Evolutionary conservation across 2,329 filamentous ascomycete species (phyloP).

Genomic region (Chaetomium sp.): DNA sequence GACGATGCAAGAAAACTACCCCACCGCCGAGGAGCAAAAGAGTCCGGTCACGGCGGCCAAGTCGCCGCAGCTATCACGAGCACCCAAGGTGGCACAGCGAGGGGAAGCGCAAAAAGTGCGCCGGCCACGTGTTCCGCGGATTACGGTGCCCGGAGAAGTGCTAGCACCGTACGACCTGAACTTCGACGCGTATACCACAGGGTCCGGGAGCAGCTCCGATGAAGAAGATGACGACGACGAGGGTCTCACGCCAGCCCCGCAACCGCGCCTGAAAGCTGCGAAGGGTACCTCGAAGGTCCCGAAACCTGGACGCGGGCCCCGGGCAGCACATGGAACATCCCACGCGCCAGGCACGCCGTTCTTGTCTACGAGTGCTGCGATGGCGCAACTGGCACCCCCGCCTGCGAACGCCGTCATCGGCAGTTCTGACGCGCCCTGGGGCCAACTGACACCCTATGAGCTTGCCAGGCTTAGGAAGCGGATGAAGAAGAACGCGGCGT

Average conservation of each 20-base stretch:
- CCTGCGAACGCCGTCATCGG: constrained; percentile 54
- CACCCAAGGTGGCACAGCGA: constrained; percentile 41
- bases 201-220: constrained; percentile 47
- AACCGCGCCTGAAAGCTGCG: constrained; percentile 45
- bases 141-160: constrained; percentile 61
- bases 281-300: constrained; percentile 23
- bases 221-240: constrained; percentile 43
- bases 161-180: constrained; percentile 59
- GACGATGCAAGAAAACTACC: constrained; percentile 55
- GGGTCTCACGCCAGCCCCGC: constrained; percentile 30
- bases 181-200: constrained; percentile 51
- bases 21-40: constrained; percentile 44
- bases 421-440: constrained; percentile 56
- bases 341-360: constrained; percentile 17
- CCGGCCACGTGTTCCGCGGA: constrained; percentile 45
- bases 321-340: constrained; percentile 25
- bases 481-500: constrained; percentile 89
- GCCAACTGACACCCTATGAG: constrained; percentile 59
- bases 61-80: constrained; percentile 47
- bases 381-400: constrained; percentile 47
- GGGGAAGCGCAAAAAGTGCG: constrained; percentile 41
- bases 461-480: constrained; percentile 66
- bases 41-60: constrained; percentile 42
- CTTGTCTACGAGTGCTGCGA: constrained; percentile 33
- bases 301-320: constrained; percentile 39